A percentile compares a stretch with the other conserved stretches of the same genome.
Conservation (phyloP, 768 basidiomycete genomes). For the Phaffia tasmanica region DNA sequence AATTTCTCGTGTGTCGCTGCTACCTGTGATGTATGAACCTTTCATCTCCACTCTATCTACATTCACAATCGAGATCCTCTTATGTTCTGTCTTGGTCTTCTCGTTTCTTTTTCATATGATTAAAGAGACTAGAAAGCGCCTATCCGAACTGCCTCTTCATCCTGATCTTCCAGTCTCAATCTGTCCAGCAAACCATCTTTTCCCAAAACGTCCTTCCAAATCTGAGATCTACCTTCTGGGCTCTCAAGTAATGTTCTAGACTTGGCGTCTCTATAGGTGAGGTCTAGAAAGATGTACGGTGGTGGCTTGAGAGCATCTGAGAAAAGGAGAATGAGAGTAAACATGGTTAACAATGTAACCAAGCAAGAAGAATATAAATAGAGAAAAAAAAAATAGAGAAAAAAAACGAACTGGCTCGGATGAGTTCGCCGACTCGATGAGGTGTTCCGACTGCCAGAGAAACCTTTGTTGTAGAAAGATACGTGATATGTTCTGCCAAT, state of each 20-base stretch:
- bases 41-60: no score
- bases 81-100: no score
- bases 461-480: slow-evolving; percentile 15
- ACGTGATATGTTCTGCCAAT: slow-evolving; percentile 21
- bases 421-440: slow-evolving; percentile 24
- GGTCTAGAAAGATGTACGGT: slow-evolving; percentile 19
- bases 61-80: no score
- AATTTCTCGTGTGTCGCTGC: no score
- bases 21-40: no score
- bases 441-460: slow-evolving; percentile 26
- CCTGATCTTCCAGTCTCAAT: no score
- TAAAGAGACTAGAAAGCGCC: no score
- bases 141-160: no score
- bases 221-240: slow-evolving; percentile 14
- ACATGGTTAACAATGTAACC: no score
- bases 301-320: slow-evolving; percentile 17
- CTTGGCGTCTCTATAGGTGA: slow-evolving; percentile 20
- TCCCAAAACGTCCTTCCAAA: slow-evolving; percentile 13
- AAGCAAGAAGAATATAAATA: background rate
- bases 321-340: background rate
- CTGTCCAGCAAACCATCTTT: no score
- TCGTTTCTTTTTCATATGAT: no score
- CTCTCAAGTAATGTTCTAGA: slow-evolving; percentile 19
- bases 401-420: slow-evolving; percentile 14
- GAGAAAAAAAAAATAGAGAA: background rate